These are phyloP conservation scores for Wallacemonas collosoma DNA, from an alignment of 208 protist species.

Conservation along the genomic window DNA sequence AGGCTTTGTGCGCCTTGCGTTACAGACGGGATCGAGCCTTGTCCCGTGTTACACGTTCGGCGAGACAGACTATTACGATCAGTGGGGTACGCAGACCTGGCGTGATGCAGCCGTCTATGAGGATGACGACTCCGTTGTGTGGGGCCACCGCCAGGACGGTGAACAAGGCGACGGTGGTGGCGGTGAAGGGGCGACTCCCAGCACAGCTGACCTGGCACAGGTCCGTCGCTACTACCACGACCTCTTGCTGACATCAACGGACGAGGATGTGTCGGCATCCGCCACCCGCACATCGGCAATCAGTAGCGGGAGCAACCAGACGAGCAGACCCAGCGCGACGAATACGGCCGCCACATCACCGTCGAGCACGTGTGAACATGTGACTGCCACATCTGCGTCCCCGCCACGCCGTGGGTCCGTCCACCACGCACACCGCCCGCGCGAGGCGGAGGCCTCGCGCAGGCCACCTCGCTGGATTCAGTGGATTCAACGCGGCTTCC, in stretches of 20 bases:
- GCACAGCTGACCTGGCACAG: not conserved
- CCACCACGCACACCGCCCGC: not conserved
- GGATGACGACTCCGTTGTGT: constrained; percentile 29
- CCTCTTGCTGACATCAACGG: not conserved
- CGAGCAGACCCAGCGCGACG: not conserved
- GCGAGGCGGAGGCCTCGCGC: not conserved
- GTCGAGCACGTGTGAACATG: too few species aligned
- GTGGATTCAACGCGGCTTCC: constrained; percentile 35
- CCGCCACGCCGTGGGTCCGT: not conserved
- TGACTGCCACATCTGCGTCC: too few species aligned
- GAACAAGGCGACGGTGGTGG: not conserved
- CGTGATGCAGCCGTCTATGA: constrained; percentile 23
- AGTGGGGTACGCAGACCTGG: constrained; percentile 26
- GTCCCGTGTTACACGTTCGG: constrained; percentile 60
- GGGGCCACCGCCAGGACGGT: not conserved
- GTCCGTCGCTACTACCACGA: not conserved
- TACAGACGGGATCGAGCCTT: constrained; percentile 40
- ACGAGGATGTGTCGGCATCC: not conserved
- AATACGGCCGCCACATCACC: not conserved
- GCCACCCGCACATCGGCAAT: too few species aligned
- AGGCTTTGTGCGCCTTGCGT: constrained; percentile 53
- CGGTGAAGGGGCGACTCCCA: not conserved
- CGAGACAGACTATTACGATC: constrained; percentile 58
- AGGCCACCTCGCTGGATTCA: constrained; percentile 20
- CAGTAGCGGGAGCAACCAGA: too few species aligned